Base-by-base conservation (phyloP, 2,329 filamentous ascomycete genomes). In the Xylaria sp. region DNA sequence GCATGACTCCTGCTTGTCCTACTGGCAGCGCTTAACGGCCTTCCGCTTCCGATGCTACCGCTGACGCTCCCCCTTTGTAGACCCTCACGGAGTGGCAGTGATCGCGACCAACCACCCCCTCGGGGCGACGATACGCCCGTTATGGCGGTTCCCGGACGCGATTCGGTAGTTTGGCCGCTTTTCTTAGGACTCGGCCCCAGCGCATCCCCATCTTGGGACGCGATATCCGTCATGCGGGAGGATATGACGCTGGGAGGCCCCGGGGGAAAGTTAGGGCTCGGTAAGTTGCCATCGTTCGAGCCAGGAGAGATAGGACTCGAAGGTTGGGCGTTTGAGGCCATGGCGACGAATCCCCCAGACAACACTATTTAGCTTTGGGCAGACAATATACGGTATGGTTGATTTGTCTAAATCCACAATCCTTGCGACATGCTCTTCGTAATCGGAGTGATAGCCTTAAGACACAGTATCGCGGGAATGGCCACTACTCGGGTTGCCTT, bases 1-100 rank as follows among this genome's bases (percentile, higher is more conserved):
- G 96, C 93, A 81, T 99, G 95, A 41, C 91, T 95, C 72, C 89
- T 86, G 73, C 89, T 93, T 47, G 90, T 95, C 71, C 88, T 86
- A 73, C 89, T 93, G 46, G 90, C 83, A 41, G 91, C 83, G 67
- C 89, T 94, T 15, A 81, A 83, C 54, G 81, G 89, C 67, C 83
- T 83, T 67, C 77, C 87, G 73, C 67, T 68, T 9, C 58, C 63
- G 23, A 71, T 40, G 52, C 81, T 78, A 35, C 80, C 78, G 29
- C 75, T 77, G 27, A 79, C 65, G 68, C 81, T 75, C 62, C 76
- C 78, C 38, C 77, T 77, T 29, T 81, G 81, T 65, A 77, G 76
- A 61, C 73, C 80, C 65, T 73, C 85, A 60, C 88, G 84, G 54
- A 88, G 82, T 19, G 83, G 80, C 33, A 87, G 81, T 13, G 79